Conservation (phyloP, 148 eudicot genomes). For the Linanthus parryae region DNA sequence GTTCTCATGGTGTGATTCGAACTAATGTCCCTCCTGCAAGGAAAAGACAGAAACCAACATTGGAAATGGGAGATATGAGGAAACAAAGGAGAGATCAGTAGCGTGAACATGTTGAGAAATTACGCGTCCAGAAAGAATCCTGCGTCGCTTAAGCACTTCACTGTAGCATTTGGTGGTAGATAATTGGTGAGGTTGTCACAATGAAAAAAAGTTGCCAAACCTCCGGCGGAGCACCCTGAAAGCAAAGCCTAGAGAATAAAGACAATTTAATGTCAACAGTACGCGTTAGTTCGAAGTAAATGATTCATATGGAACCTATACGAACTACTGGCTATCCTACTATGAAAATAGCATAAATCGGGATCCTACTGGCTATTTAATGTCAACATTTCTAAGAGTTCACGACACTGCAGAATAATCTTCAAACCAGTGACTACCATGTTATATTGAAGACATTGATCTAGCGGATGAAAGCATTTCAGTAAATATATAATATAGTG, state of each 20-base stretch:
- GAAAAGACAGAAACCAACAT: conserved; percentile 6
- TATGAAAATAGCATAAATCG: too few species aligned
- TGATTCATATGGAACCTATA: too few species aligned
- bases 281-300: background rate
- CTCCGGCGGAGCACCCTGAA: conserved; percentile 97
- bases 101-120: conserved; percentile 18
- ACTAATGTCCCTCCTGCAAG: conserved; percentile 63
- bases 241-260: conserved; percentile 57
- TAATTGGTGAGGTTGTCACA: conserved; percentile 68
- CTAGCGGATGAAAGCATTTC: too few species aligned
- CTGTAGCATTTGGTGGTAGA: conserved; percentile 59
- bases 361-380: too few species aligned
- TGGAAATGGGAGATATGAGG: background rate
- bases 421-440: too few species aligned
- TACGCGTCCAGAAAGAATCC: conserved; percentile 86
- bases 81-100: background rate
- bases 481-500: background rate
- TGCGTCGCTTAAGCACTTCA: conserved; percentile 90
- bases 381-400: too few species aligned
- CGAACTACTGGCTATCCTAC: too few species aligned
- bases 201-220: conserved; percentile 74
- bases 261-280: background rate
- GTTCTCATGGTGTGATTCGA: conserved; percentile 44
- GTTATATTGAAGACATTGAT: too few species aligned
- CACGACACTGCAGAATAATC: too few species aligned